A percentile compares a stretch with the other conserved stretches of the same genome.
Evolutionary conservation across 306 rosid genomes (phyloP).

Genomic region (Styphnolobium japonicum): DNA sequence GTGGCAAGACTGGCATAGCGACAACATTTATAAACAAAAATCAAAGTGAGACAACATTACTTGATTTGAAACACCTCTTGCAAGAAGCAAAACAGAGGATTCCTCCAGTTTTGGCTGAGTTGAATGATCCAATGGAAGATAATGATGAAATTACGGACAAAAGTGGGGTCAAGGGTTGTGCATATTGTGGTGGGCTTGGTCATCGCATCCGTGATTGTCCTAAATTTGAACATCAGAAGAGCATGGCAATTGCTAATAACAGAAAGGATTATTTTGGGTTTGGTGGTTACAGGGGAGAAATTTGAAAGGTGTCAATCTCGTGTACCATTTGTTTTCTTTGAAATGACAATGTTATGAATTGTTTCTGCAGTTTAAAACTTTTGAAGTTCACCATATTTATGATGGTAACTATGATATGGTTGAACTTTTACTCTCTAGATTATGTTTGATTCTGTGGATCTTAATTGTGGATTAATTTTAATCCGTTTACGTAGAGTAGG

Average conservation of each 20-base stretch:
- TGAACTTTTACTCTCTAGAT: neutral
- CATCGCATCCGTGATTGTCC: conserved; percentile 89
- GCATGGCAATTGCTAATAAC: conserved; percentile 69
- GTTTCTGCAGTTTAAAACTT: neutral
- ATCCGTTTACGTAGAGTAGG: neutral
- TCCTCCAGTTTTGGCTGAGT: conserved; percentile 90
- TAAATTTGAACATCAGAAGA: conserved; percentile 85
- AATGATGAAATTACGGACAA: conserved; percentile 59
- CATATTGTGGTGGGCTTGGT: conserved; percentile 96
- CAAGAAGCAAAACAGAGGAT: conserved; percentile 98
- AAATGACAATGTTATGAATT: neutral
- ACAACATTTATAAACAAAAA: conserved; percentile 93
- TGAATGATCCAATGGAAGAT: conserved; percentile 90
- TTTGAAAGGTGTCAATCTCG: conserved; percentile 32
- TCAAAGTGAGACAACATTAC: conserved; percentile 90
- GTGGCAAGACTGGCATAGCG: conserved; percentile 94
- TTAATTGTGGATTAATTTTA: conserved; percentile 12
- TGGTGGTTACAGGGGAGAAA: conserved; percentile 92
- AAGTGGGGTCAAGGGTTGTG: conserved; percentile 92
- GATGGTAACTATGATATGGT: neutral
- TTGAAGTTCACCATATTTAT: neutral
- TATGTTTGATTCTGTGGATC: neutral
- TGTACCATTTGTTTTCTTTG: neutral
- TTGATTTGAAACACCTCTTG: conserved; percentile 90
- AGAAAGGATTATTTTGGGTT: conserved; percentile 88